These are phyloP conservation scores for Smittium mucronatum DNA, from an alignment of 371 early-diverging fungal species.

Conservation along the genomic window DNA sequence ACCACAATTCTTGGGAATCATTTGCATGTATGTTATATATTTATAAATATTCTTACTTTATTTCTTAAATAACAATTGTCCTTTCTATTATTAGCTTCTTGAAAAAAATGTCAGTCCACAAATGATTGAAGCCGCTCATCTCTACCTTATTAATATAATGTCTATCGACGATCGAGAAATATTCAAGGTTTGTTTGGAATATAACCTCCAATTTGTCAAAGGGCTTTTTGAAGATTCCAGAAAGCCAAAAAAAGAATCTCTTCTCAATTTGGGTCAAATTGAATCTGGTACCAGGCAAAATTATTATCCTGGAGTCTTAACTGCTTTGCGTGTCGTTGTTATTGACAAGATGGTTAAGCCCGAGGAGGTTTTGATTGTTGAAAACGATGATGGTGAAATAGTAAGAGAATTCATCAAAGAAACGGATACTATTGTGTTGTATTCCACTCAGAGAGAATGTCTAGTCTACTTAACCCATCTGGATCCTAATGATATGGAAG, in stretches of 20 bases:
- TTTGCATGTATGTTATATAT: slow-evolving; percentile 42
- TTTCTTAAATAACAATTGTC: not conserved
- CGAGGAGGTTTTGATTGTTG: slow-evolving; percentile 95
- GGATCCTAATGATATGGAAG: slow-evolving; percentile 82
- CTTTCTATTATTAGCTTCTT: slow-evolving; percentile 38
- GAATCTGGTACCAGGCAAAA: slow-evolving; percentile 47
- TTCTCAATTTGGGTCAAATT: slow-evolving; percentile 24
- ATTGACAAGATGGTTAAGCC: slow-evolving; percentile 95
- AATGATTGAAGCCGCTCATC: slow-evolving; percentile 63
- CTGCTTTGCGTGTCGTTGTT: slow-evolving; percentile 77
- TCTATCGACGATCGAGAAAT: slow-evolving; percentile 88
- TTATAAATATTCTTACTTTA: not conserved
- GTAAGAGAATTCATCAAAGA: slow-evolving; percentile 97
- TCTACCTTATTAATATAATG: slow-evolving; percentile 78
- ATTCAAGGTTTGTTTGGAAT: slow-evolving; percentile 95
- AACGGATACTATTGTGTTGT: slow-evolving; percentile 94
- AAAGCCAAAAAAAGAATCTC: slow-evolving; percentile 28
- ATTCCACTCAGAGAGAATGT: slow-evolving; percentile 97
- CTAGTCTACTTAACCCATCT: slow-evolving; percentile 93
- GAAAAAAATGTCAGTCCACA: slow-evolving; percentile 52
- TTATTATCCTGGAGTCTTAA: slow-evolving; percentile 65
- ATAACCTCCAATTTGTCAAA: slow-evolving; percentile 80
- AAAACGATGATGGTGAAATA: slow-evolving; percentile 99
- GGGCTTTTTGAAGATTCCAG: slow-evolving; percentile 24
- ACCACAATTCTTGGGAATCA: slow-evolving; percentile 73